A percentile compares a stretch with the other conserved stretches of the same genome.
These are phyloP conservation scores for Leccinum barrowsii DNA, from an alignment of 768 basidiomycete genomes.

Conservation along the genomic window DNA sequence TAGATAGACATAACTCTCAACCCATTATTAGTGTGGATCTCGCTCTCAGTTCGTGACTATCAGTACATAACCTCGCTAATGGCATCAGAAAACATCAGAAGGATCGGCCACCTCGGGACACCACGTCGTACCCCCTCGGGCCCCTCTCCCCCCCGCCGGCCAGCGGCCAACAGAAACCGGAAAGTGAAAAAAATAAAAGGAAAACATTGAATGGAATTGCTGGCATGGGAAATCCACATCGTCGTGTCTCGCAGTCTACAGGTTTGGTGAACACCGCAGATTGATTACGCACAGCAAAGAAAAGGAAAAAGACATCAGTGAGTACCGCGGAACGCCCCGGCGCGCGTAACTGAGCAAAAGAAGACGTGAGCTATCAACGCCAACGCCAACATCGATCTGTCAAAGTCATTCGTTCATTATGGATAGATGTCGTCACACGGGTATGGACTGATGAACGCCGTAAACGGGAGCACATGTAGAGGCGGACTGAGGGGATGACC, in stretches of 20 bases:
- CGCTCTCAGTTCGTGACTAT: not conserved
- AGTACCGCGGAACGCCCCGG: not conserved
- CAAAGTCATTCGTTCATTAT: not conserved
- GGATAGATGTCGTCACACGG: conserved; percentile 1
- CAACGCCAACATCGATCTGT: not conserved
- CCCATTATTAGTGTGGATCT: not conserved
- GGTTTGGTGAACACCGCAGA: not conserved
- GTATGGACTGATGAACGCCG: not conserved
- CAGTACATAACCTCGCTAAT: not conserved
- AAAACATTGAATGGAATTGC: not conserved
- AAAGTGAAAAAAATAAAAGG: not conserved
- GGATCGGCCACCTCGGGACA: not conserved
- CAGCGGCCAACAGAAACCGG: not conserved
- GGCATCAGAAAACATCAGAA: not conserved
- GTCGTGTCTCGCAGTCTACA: not conserved
- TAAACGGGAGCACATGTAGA: not conserved
- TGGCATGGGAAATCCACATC: not conserved
- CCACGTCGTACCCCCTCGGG: not conserved
- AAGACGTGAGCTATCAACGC: not conserved
- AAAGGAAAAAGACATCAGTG: not conserved
- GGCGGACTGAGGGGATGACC: not conserved
- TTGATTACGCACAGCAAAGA: not conserved
- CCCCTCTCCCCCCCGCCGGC: not conserved
- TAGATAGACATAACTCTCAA: not conserved
- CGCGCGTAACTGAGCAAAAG: not conserved